phyloP scores from a whole-genome alignment of 2,329 filamentous ascomycete species.

The Colletotrichum lupini region DNA sequence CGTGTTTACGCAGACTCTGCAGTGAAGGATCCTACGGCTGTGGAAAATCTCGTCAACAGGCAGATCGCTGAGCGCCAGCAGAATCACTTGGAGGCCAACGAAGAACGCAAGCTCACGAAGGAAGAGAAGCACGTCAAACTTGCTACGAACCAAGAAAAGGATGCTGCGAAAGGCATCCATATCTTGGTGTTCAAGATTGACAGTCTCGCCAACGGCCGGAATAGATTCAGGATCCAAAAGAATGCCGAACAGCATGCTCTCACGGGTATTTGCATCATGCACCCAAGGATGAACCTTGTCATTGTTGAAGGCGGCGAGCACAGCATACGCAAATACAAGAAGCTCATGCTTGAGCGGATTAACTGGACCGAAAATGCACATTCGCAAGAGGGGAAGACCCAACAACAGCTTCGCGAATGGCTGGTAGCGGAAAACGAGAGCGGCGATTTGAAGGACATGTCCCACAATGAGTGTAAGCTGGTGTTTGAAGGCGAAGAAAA shows the following conservation, averaged over 20 bases:
- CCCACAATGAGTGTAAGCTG: constrained; percentile 82
- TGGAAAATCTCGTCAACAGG: constrained; percentile 91
- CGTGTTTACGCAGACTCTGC: constrained; percentile 71
- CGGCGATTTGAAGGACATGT: constrained; percentile 83
- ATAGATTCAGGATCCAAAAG: constrained; percentile 91
- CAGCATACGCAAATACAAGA: constrained; percentile 86
- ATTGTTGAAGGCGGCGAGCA: constrained; percentile 92
- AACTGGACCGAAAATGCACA: constrained; percentile 93
- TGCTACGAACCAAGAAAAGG: constrained; percentile 82
- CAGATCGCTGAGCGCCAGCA: constrained; percentile 90
- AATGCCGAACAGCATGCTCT: constrained; percentile 91
- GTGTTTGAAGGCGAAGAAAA: constrained; percentile 94
- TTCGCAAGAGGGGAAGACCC: constrained; percentile 70
- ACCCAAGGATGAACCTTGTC: constrained; percentile 88
- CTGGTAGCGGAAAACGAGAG: constrained; percentile 82
- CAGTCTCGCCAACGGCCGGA: constrained; percentile 90
- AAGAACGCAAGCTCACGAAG: constrained; percentile 87
- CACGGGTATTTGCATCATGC: constrained; percentile 90
- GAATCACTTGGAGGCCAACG: constrained; percentile 82
- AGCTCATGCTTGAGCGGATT: constrained; percentile 92
- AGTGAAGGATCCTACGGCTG: constrained; percentile 96
- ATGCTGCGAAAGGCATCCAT: constrained; percentile 86
- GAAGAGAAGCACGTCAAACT: constrained; percentile 90
- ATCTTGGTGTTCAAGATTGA: constrained; percentile 90
- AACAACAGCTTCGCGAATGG: constrained; percentile 77